Percentiles rank a stretch among this genome's conserved stretches.
Conservation (phyloP, 1,139 yeast genomes). For the Williopsis jadinii region DNA sequence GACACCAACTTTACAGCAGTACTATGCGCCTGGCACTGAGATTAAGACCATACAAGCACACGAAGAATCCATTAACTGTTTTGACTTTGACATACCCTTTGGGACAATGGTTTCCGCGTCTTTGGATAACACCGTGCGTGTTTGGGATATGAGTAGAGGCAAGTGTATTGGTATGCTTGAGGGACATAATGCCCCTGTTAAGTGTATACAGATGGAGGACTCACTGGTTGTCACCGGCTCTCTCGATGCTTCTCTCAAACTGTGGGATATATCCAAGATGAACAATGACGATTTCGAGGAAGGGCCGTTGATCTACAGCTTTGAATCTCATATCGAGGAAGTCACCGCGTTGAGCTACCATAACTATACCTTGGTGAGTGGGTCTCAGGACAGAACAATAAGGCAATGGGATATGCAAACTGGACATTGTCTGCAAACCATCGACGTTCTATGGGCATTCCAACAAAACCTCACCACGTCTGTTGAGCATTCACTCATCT, state of each 20-base stretch:
- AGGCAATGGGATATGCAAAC: slow-evolving; percentile 86
- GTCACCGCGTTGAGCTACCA: slow-evolving; percentile 54
- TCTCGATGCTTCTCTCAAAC: slow-evolving; percentile 49
- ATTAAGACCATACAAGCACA: slow-evolving; percentile 50
- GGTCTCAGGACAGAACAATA: slow-evolving; percentile 83
- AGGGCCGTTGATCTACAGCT: slow-evolving; percentile 35
- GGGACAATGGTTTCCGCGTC: slow-evolving; percentile 75
- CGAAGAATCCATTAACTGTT: slow-evolving; percentile 40
- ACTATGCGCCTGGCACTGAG: slow-evolving; percentile 48
- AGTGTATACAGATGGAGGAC: slow-evolving; percentile 50
- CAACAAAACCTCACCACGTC: slow-evolving; percentile 15
- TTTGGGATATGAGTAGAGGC: slow-evolving; percentile 70
- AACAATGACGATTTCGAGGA: slow-evolving; percentile 24
- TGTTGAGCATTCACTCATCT: slow-evolving; percentile 10
- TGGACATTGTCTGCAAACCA: slow-evolving; percentile 47
- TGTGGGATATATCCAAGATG: slow-evolving; percentile 44
- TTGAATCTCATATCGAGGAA: slow-evolving; percentile 59
- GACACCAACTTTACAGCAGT: slow-evolving; percentile 55
- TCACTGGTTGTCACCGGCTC: slow-evolving; percentile 53
- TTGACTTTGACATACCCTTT: slow-evolving; percentile 65
- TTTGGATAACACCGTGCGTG: slow-evolving; percentile 71
- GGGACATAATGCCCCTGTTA: slow-evolving; percentile 51
- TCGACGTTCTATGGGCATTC: slow-evolving; percentile 54
- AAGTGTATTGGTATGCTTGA: slow-evolving; percentile 41
- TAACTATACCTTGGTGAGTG: slow-evolving; percentile 57